A percentile compares a stretch with the other conserved stretches of the same genome.
Conservation (phyloP, 2,329 filamentous ascomycete species). For the Colletotrichum tamarilloi region DNA sequence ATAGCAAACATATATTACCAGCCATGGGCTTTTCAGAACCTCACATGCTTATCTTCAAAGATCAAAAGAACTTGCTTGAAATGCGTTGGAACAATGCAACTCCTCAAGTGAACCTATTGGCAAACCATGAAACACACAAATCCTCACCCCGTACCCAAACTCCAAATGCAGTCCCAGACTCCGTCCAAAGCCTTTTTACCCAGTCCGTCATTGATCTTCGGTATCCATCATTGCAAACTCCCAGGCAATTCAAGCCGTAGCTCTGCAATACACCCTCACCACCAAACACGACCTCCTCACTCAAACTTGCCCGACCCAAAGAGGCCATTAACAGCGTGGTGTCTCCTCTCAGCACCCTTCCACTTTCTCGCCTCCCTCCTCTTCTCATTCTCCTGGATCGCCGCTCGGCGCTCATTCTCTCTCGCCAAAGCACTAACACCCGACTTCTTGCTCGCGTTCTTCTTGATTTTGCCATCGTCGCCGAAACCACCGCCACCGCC, state of each 20-base stretch:
- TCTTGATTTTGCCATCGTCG: conserved; percentile 67
- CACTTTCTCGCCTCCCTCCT: conserved; percentile 68
- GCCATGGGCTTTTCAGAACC: neutral
- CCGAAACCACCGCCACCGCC: conserved; percentile 43
- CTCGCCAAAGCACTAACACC: conserved; percentile 71
- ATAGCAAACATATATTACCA: neutral
- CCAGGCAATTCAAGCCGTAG: neutral
- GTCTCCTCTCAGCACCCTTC: conserved; percentile 66
- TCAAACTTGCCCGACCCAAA: conserved; percentile 68
- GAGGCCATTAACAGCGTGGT: conserved; percentile 67
- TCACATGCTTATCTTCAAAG: neutral
- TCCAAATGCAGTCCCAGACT: neutral
- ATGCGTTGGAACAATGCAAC: neutral
- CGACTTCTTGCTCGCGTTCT: conserved; percentile 69
- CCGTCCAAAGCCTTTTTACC: neutral
- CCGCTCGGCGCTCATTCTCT: conserved; percentile 67
- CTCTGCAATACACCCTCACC: neutral
- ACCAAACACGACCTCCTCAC: conserved; percentile 37
- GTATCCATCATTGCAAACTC: neutral
- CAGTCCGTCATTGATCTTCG: neutral
- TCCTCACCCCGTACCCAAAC: neutral
- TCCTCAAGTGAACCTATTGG: neutral
- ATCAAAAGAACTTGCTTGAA: neutral
- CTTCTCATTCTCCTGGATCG: conserved; percentile 66
- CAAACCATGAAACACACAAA: neutral